A percentile compares a stretch with the other conserved stretches of the same genome.
phyloP scores from a whole-genome alignment of 306 rosid species.

The Rosa lucieae region DNA sequence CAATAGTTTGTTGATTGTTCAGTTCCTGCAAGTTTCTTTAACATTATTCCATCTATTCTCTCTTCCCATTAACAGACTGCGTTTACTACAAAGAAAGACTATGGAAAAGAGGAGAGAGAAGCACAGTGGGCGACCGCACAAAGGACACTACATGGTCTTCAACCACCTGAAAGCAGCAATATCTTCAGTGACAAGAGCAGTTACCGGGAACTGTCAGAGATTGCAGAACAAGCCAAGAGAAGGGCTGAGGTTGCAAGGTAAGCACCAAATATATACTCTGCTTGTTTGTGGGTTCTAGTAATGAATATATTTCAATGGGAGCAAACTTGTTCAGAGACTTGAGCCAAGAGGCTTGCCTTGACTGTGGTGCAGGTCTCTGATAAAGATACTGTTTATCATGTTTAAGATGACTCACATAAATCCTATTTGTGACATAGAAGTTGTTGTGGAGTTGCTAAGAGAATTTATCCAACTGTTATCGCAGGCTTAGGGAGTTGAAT shows the following conservation, averaged over 20 bases:
- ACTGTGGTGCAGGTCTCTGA: neutral
- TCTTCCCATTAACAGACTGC: constrained; percentile 66
- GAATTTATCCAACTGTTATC: constrained; percentile 3
- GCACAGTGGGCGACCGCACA: constrained; percentile 99
- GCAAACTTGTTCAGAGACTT: neutral
- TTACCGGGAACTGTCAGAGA: constrained; percentile 93
- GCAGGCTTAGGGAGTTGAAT: constrained; percentile 86
- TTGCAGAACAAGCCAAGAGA: constrained; percentile 95
- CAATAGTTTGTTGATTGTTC: neutral
- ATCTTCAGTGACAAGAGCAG: constrained; percentile 63
- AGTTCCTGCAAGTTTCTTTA: neutral
- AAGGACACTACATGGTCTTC: constrained; percentile 97
- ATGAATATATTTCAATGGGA: neutral
- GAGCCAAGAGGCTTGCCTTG: neutral
- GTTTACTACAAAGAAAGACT: constrained; percentile 96
- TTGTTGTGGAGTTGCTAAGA: neutral
- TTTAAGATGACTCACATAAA: neutral
- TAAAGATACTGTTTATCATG: neutral
- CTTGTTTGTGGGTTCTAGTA: neutral
- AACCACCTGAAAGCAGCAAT: constrained; percentile 73
- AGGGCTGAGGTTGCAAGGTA: constrained; percentile 99
- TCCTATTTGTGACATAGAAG: neutral
- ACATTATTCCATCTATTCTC: constrained; percentile 12
- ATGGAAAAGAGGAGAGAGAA: constrained; percentile 98
- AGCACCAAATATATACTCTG: constrained; percentile 11